Conservation (phyloP, 1,139 yeast genomes). For the Sugiyamaella paludigena region DNA sequence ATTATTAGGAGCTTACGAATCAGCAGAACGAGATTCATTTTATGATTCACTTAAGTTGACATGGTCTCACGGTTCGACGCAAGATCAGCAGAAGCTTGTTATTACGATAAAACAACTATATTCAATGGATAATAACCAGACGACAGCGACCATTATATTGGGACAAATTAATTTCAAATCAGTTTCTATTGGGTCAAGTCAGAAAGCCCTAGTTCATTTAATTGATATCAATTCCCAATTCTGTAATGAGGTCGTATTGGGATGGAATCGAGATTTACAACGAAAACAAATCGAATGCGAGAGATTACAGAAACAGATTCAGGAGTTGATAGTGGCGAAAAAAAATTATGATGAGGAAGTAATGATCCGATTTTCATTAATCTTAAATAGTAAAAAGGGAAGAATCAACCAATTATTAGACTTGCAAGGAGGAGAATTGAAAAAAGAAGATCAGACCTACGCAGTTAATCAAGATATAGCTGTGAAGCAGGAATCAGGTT, state of each 20-base stretch:
- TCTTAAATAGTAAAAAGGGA: slow-evolving; percentile 21
- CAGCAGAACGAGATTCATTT: not conserved
- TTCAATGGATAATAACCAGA: slow-evolving; percentile 1
- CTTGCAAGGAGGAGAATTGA: too few species aligned
- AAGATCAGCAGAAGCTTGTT: slow-evolving; percentile 6
- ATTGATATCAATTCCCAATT: slow-evolving; percentile 1
- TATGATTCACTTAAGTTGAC: slow-evolving; percentile 6
- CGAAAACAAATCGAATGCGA: not conserved
- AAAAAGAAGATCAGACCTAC: too few species aligned
- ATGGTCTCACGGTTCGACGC: slow-evolving; percentile 2
- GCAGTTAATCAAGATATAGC: too few species aligned
- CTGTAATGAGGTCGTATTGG: not conserved
- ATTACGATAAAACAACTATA: slow-evolving; percentile 17
- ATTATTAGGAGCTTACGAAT: slow-evolving; percentile 13
- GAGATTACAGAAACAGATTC: slow-evolving; percentile 14
- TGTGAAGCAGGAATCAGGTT: too few species aligned
- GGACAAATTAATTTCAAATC: slow-evolving; percentile 1
- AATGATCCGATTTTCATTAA: slow-evolving; percentile 14
- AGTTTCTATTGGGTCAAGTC: slow-evolving; percentile 1
- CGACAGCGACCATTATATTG: slow-evolving; percentile 12
- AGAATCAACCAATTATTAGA: slow-evolving; percentile 17
- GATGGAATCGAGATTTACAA: slow-evolving; percentile 3
- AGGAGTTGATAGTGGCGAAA: slow-evolving; percentile 19
- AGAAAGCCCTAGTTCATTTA: slow-evolving; percentile 4
- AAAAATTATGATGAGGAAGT: slow-evolving; percentile 17